These are phyloP conservation scores for Porcisia deanei DNA, from an alignment of 208 protist species.

Conservation along the genomic window DNA sequence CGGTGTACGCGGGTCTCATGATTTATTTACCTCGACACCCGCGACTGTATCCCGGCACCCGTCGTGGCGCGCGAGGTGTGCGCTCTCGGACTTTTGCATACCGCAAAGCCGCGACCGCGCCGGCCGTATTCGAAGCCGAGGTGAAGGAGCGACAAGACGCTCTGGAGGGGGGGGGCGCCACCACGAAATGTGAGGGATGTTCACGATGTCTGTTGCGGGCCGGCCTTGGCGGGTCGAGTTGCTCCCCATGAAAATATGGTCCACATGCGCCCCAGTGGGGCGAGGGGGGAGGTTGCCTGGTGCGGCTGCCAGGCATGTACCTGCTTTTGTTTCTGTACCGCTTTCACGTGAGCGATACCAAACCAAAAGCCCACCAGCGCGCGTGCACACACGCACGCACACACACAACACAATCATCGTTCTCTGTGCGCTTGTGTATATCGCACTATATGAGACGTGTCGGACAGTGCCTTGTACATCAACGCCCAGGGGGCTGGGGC, in stretches of 20 bases:
- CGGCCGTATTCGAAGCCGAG: not conserved
- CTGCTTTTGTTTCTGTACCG: not conserved
- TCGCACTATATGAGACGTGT: no score
- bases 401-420: no score
- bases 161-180: not conserved
- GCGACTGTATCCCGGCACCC: not conserved
- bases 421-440: no score
- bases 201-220: not conserved
- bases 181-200: not conserved
- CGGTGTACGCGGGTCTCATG: not conserved
- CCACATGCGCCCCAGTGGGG: not conserved
- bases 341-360: not conserved
- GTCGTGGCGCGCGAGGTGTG: not conserved
- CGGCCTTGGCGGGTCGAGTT: not conserved
- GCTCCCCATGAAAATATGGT: not conserved
- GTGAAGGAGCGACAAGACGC: slow-evolving; percentile 1
- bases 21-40: not conserved
- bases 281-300: not conserved
- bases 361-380: not conserved
- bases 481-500: no score
- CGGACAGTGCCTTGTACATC: no score
- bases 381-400: not conserved
- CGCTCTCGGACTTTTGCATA: no score
- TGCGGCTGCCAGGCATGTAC: not conserved
- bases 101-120: not conserved